Conservation (phyloP, 169 alveolate genomes). For the Eimeria brunetti region DNA sequence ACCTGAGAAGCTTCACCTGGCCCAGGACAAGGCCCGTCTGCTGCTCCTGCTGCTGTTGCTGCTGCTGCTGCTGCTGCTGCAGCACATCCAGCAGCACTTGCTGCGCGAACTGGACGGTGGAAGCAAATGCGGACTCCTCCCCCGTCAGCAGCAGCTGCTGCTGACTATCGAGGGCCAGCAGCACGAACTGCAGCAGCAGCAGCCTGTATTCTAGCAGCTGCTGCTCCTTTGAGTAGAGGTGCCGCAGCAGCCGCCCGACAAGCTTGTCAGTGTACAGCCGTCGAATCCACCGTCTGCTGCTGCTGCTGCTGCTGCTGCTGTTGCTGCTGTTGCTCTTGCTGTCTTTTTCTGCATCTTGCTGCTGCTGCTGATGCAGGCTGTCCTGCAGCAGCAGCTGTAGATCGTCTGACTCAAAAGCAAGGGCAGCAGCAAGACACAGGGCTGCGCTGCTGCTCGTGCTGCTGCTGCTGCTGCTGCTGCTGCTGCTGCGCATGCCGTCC, state of each 20-base stretch:
- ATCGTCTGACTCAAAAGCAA: constrained; percentile 36
- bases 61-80: constrained; percentile 56
- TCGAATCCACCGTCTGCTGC: constrained; percentile 47
- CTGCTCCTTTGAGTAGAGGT: constrained; percentile 51
- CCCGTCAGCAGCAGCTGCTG: constrained; percentile 72
- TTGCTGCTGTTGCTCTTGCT: constrained; percentile 23
- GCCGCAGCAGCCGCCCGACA: constrained; percentile 59
- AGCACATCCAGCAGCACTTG: constrained; percentile 65
- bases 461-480: constrained; percentile 35
- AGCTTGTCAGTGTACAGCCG: constrained; percentile 39
- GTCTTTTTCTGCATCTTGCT: not conserved
- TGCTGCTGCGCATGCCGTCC: constrained; percentile 13
- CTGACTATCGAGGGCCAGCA: constrained; percentile 51
- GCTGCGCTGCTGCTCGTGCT: constrained; percentile 47
- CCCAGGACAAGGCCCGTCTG: constrained; percentile 59
- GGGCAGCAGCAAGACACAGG: constrained; percentile 62
- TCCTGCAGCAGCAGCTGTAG: constrained; percentile 34
- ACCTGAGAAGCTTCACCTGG: constrained; percentile 53
- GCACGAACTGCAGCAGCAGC: constrained; percentile 69
- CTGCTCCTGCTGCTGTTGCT: constrained; percentile 37
- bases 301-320: constrained; percentile 60
- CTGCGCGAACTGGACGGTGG: constrained; percentile 56
- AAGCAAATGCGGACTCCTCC: constrained; percentile 66
- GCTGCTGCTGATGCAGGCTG: constrained; percentile 21
- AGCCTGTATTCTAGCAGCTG: constrained; percentile 52